A percentile compares a stretch with the other conserved stretches of the same genome.
Conservation (phyloP, 805 yeast species). For the Yueomyces sp. region DNA sequence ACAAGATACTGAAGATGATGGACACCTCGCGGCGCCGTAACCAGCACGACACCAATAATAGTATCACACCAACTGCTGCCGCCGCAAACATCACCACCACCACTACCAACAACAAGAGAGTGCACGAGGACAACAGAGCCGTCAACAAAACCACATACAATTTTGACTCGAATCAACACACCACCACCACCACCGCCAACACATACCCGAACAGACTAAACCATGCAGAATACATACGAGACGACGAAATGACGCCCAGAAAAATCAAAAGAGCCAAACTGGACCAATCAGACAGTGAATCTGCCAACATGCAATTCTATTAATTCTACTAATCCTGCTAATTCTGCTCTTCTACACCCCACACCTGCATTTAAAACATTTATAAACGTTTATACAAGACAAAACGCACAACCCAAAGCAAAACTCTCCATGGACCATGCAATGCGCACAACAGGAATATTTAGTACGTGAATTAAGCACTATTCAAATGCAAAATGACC, state of each 20-base stretch:
- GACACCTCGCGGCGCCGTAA: background rate
- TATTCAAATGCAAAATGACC: too few relatives aligned
- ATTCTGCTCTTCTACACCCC: too few relatives aligned
- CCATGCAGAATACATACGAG: slow-evolving; percentile 3
- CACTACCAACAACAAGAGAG: slow-evolving; percentile 6
- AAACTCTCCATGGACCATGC: too few relatives aligned
- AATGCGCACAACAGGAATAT: too few relatives aligned
- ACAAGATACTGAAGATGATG: slow-evolving; percentile 11
- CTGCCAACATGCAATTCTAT: slow-evolving; percentile 9
- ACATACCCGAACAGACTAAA: background rate
- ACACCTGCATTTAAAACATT: too few relatives aligned
- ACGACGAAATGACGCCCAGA: slow-evolving; percentile 6
- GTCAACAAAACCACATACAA: too few relatives aligned
- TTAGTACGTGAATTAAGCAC: too few relatives aligned
- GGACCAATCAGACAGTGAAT: slow-evolving; percentile 13
- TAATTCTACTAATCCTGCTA: background rate
- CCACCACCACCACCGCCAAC: background rate
- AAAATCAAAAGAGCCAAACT: slow-evolving; percentile 22
- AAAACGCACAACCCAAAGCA: too few relatives aligned
- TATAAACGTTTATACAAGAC: too few relatives aligned
- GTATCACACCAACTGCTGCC: too few relatives aligned
- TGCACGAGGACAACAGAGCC: slow-evolving; percentile 4
- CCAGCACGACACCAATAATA: background rate
- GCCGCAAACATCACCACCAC: background rate
- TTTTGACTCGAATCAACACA: too few relatives aligned